Evolutionary conservation across 202 grass and related monocot species (phyloP).

Genomic region (Setaria italica): DNA sequence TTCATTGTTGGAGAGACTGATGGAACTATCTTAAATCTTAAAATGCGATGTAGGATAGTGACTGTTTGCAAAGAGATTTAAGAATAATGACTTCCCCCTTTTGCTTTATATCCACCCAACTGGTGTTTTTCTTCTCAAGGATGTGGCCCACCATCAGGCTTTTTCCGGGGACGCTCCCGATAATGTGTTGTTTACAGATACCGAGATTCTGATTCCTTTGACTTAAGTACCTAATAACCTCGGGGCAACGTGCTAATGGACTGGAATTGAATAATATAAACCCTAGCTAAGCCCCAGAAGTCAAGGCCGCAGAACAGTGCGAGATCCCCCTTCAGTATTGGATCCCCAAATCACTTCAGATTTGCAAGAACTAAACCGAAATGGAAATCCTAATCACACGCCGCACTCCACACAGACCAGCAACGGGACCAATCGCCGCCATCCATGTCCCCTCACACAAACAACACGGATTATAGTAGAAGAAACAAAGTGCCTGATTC

Average conservation of each 20-base stretch:
- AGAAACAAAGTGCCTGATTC: not conserved
- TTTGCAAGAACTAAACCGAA: conserved; percentile 17
- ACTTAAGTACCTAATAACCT: conserved; percentile 12
- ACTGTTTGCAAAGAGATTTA: conserved; percentile 14
- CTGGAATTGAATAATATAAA: conserved; percentile 49
- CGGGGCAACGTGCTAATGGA: conserved; percentile 42
- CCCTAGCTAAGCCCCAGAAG: conserved; percentile 49
- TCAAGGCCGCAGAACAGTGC: conserved; percentile 27
- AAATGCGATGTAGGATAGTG: not conserved
- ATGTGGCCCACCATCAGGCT: not conserved
- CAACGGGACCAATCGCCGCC: not conserved
- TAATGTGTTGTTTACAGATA: conserved; percentile 10
- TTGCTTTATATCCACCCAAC: not conserved
- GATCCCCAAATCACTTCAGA: conserved; percentile 34
- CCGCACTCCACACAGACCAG: not conserved
- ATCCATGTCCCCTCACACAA: not conserved
- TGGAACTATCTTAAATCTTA: not conserved
- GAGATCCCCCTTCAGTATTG: conserved; percentile 41
- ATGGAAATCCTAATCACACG: not conserved
- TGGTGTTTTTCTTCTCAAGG: conserved; percentile 24
- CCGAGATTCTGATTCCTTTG: conserved; percentile 24
- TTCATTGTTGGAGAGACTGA: not conserved
- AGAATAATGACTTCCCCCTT: not conserved
- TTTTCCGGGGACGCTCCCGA: conserved; percentile 28
- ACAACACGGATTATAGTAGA: not conserved